These are phyloP conservation scores for Paecilomyces variotii DNA, from an alignment of 2,329 filamentous ascomycete species.

Conservation along the genomic window DNA sequence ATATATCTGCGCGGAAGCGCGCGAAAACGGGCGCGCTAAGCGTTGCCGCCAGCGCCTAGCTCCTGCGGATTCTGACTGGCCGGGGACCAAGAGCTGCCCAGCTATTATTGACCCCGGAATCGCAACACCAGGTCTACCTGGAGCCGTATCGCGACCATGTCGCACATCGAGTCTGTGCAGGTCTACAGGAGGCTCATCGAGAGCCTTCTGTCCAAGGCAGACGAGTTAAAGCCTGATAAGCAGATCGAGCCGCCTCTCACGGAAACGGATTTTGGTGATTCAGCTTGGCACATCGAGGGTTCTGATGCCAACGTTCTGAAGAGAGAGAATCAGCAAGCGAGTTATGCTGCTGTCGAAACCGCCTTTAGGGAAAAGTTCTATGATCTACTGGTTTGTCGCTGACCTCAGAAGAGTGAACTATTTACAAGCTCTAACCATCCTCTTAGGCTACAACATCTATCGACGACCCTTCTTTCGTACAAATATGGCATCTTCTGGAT, in stretches of 20 bases:
- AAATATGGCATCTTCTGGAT: conserved; percentile 90
- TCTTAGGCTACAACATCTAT: conserved; percentile 64
- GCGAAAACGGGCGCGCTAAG: conserved; percentile 13
- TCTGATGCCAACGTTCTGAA: conserved; percentile 5
- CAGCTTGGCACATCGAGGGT: conserved; percentile 30
- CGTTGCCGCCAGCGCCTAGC: conserved; percentile 12
- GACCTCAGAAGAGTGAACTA: not conserved
- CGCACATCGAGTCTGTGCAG: conserved; percentile 23
- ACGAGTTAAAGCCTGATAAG: conserved; percentile 49
- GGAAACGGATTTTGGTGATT: conserved; percentile 50
- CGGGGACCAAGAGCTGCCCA: not conserved
- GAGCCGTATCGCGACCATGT: conserved; percentile 17
- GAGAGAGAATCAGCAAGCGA: conserved; percentile 45
- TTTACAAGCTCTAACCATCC: conserved; percentile 18
- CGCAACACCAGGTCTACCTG: not conserved
- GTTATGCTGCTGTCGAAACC: conserved; percentile 68
- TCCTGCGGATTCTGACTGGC: conserved; percentile 9
- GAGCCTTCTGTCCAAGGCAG: conserved; percentile 52
- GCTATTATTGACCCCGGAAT: not conserved
- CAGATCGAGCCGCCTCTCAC: conserved; percentile 67
- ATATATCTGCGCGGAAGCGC: conserved; percentile 21
- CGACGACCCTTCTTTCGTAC: conserved; percentile 67
- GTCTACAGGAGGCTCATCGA: conserved; percentile 48
- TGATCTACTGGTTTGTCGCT: conserved; percentile 58
- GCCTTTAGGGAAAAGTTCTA: conserved; percentile 77